phyloP scores from a whole-genome alignment of 2,329 filamentous ascomycete species.

The Aschersonia sp. region DNA sequence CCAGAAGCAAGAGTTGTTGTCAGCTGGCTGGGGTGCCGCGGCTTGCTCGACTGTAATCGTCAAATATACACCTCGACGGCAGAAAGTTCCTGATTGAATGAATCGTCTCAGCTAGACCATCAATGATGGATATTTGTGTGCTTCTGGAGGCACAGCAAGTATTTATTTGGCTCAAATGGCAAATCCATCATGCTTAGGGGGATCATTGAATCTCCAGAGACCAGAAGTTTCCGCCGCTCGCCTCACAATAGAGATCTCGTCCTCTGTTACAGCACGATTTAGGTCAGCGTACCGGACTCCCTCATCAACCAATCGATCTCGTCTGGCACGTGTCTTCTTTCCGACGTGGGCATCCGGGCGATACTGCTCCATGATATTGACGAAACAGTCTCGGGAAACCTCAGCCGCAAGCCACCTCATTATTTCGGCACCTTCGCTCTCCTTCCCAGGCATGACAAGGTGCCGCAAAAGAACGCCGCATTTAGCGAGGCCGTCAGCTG shows the following conservation, averaged over 20 bases:
- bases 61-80: too few species aligned
- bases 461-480: slow-evolving; percentile 63
- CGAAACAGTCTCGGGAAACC: slow-evolving; percentile 60
- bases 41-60: too few species aligned
- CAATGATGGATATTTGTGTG: too few species aligned
- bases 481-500: slow-evolving; percentile 66
- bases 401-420: slow-evolving; percentile 63
- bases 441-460: slow-evolving; percentile 72
- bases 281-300: slow-evolving; percentile 58
- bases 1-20: too few species aligned
- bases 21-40: too few species aligned
- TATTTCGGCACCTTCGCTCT: slow-evolving; percentile 58
- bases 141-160: too few species aligned
- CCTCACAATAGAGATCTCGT: slow-evolving; percentile 53
- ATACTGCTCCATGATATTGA: slow-evolving; percentile 87
- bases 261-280: slow-evolving; percentile 44
- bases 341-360: slow-evolving; percentile 70
- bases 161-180: slow-evolving; percentile 15
- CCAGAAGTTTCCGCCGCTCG: slow-evolving; percentile 56
- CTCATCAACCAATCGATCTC: slow-evolving; percentile 18
- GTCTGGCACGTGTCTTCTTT: slow-evolving; percentile 24
- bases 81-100: too few species aligned
- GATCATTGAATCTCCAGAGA: slow-evolving; percentile 67
- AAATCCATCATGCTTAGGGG: slow-evolving; percentile 36
- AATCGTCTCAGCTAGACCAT: too few species aligned